Percentiles rank a stretch among this genome's conserved stretches.
phyloP scores from a whole-genome alignment of 129 eudicot genomes.

The Daucus carota region DNA sequence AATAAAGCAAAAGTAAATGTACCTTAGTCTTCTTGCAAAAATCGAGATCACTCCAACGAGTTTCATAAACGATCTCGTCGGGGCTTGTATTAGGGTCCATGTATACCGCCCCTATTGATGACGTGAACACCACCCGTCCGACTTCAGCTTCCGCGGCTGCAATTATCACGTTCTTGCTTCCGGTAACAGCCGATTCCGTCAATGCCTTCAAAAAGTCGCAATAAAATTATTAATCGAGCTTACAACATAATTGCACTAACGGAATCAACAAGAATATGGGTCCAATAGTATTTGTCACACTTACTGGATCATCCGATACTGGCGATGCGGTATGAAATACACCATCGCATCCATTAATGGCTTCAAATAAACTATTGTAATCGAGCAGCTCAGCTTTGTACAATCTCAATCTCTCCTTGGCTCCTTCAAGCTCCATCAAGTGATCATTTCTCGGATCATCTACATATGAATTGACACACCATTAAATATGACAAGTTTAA shows the following conservation, averaged over 20 bases:
- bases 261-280: too few species aligned
- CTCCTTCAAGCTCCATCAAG: constrained; percentile 84
- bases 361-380: constrained; percentile 13
- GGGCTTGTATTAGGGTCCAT: constrained; percentile 88
- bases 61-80: constrained; percentile 69
- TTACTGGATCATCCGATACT: constrained; percentile 85
- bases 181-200: background rate
- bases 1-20: background rate
- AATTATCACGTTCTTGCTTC: constrained; percentile 44
- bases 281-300: background rate
- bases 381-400: constrained; percentile 78
- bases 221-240: too few species aligned
- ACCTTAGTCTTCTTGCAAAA: constrained; percentile 94
- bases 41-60: constrained; percentile 90
- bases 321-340: constrained; percentile 98
- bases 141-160: constrained; percentile 86
- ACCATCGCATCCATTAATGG: constrained; percentile 81
- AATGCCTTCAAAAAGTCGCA: too few species aligned
- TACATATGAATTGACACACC: background rate
- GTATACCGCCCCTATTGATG: constrained; percentile 87
- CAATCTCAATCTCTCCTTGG: constrained; percentile 68
- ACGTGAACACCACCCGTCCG: constrained; percentile 77
- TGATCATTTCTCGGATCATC: constrained; percentile 84
- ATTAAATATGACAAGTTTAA: too few species aligned
- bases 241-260: too few species aligned